Percentiles rank a stretch among this genome's conserved stretches.
Evolutionary conservation across 257 asterid species (phyloP).

Genomic region (Misopates orontium): DNA sequence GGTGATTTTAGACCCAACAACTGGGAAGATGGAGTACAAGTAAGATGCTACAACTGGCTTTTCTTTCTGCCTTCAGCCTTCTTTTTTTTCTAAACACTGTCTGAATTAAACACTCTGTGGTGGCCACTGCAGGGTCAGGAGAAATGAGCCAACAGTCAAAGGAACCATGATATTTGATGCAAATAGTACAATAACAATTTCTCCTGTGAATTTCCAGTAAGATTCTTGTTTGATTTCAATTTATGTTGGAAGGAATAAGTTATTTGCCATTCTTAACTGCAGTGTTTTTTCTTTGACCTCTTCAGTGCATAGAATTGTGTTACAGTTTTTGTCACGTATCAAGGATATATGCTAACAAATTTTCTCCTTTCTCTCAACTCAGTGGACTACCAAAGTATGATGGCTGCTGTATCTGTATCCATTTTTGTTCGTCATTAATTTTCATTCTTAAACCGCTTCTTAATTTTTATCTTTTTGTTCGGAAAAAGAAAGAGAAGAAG

Average conservation of each 20-base stretch:
- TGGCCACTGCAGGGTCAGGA: constrained; percentile 59
- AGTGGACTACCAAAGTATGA: constrained; percentile 94
- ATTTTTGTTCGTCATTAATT: constrained; percentile 20
- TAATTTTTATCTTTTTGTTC: background rate
- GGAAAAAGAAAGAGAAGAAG: constrained; percentile 6
- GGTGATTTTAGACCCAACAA: constrained; percentile 96
- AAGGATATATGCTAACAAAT: background rate
- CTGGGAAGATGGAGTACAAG: constrained; percentile 99
- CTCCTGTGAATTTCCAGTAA: constrained; percentile 98
- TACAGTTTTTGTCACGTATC: background rate
- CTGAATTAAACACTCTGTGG: constrained; percentile 11
- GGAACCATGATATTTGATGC: constrained; percentile 89
- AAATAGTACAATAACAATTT: constrained; percentile 82
- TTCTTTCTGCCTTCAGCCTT: constrained; percentile 13
- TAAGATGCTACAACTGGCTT: constrained; percentile 37
- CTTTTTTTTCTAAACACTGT: background rate
- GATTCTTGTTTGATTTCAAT: constrained; percentile 31
- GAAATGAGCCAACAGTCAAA: constrained; percentile 88
- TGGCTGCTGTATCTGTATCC: constrained; percentile 99
- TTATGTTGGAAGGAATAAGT: constrained; percentile 5
- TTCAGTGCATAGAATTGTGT: constrained; percentile 16
- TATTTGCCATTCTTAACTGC: constrained; percentile 5
- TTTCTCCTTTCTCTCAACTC: constrained; percentile 33
- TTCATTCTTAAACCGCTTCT: constrained; percentile 13
- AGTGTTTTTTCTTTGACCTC: background rate